Conservation (phyloP, 2,329 filamentous ascomycete species). For the Microsporum ferrugineum region DNA sequence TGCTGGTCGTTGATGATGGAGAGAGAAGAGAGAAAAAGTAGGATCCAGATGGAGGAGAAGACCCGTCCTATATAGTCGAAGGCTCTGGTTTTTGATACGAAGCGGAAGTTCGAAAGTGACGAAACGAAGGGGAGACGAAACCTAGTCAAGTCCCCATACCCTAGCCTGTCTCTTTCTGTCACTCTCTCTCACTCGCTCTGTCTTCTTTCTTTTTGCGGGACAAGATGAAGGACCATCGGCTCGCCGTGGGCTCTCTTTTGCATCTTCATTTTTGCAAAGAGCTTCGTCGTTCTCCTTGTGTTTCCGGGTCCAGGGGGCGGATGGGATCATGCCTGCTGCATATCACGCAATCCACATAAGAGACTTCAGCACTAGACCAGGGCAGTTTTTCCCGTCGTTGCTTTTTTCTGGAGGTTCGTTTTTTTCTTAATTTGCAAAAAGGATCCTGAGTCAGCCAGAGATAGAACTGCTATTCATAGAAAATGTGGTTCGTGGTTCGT, state of each 20-base stretch:
- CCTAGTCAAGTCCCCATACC: neutral
- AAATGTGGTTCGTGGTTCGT: neutral
- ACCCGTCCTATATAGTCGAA: slow-evolving; percentile 25
- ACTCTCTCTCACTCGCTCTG: neutral
- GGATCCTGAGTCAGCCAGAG: neutral
- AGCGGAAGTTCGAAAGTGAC: neutral
- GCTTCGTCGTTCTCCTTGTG: neutral
- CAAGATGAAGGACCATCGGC: slow-evolving; percentile 3
- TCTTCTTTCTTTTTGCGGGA: neutral
- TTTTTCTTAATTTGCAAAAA: neutral
- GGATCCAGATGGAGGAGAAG: slow-evolving; percentile 19
- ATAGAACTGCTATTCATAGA: neutral
- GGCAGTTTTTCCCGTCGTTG: neutral
- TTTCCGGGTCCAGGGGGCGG: slow-evolving; percentile 5
- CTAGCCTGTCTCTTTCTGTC: neutral
- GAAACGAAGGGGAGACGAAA: neutral
- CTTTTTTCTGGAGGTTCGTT: neutral
- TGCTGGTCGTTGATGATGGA: slow-evolving; percentile 16
- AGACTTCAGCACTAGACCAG: neutral
- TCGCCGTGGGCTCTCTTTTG: neutral
- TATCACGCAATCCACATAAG: slow-evolving; percentile 30
- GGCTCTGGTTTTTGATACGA: neutral
- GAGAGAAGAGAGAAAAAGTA: slow-evolving; percentile 13
- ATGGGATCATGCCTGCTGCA: slow-evolving; percentile 22
- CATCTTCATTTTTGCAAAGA: neutral